These are phyloP conservation scores for Ogataea pini DNA, from an alignment of 805 yeast genomes.

Conservation along the genomic window DNA sequence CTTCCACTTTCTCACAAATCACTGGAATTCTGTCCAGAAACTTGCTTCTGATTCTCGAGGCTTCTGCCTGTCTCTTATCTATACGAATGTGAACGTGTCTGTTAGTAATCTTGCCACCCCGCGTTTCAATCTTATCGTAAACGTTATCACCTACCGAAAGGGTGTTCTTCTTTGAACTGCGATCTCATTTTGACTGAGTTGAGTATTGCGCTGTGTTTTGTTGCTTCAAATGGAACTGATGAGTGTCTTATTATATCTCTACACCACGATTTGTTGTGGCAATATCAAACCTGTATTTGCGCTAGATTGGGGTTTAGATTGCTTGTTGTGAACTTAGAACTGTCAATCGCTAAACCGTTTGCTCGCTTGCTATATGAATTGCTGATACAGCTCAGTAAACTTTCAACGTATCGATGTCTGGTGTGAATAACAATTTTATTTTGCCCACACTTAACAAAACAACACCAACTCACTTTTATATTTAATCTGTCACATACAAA, in stretches of 20 bases:
- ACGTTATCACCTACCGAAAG: constrained; percentile 66
- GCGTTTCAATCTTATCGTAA: neutral
- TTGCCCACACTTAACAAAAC: neutral
- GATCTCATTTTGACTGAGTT: constrained; percentile 62
- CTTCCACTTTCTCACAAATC: constrained; percentile 96
- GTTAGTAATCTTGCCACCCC: constrained; percentile 5
- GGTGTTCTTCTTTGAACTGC: constrained; percentile 92
- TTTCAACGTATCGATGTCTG: neutral
- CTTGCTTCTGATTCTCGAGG: constrained; percentile 84
- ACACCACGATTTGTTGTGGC: neutral
- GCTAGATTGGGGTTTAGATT: neutral
- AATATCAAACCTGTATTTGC: constrained; percentile 1
- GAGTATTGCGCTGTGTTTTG: neutral
- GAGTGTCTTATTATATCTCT: neutral
- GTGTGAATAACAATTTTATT: neutral
- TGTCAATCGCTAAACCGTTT: neutral
- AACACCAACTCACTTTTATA: neutral
- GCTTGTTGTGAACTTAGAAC: neutral
- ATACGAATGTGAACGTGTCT: constrained; percentile 2
- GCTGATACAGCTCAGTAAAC: neutral
- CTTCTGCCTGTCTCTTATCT: constrained; percentile 94
- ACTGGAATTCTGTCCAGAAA: constrained; percentile 94
- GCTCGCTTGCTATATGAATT: neutral
- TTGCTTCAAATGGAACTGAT: neutral
- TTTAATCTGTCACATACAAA: constrained; percentile 3